phyloP scores from a whole-genome alignment of 768 basidiomycete genomes.

The Ramaria sp. region DNA sequence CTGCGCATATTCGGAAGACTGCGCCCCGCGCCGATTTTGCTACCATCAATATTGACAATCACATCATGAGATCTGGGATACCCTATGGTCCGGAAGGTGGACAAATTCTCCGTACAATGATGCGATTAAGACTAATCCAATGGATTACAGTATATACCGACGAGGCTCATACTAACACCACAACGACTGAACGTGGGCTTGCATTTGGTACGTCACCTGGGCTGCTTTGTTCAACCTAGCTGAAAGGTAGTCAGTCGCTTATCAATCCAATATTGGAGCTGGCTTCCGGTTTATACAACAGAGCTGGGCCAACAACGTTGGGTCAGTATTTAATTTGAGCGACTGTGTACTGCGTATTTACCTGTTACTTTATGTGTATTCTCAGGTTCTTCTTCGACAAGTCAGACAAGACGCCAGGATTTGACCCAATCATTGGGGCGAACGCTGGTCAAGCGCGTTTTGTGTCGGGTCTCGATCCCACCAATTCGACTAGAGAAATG shows the following conservation, averaged over 20 bases:
- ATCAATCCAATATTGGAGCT: constrained; percentile 21
- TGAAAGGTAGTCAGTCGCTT: constrained; percentile 12
- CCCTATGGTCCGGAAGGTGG: constrained; percentile 39
- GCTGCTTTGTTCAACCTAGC: not conserved
- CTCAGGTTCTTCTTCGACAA: not conserved
- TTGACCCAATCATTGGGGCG: constrained; percentile 38
- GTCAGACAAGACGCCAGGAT: constrained; percentile 21
- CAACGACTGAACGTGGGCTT: constrained; percentile 35
- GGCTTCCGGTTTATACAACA: constrained; percentile 26
- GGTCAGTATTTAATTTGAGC: not conserved
- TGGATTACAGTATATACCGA: constrained; percentile 19
- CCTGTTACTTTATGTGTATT: constrained; percentile 14
- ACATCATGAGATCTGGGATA: constrained; percentile 41
- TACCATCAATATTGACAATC: constrained; percentile 9
- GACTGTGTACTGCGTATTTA: constrained; percentile 13
- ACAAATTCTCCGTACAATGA: not conserved
- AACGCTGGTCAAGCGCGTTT: constrained; percentile 9
- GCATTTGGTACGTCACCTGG: constrained; percentile 26
- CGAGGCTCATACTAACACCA: constrained; percentile 27
- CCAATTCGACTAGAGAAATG: constrained; percentile 9
- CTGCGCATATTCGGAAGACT: constrained; percentile 20
- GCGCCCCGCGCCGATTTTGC: constrained; percentile 21
- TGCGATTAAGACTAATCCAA: not conserved
- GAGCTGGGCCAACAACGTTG: constrained; percentile 6
- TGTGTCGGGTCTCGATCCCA: constrained; percentile 16